Conservation (phyloP, 805 yeast species). For the Candida ovalis region DNA sequence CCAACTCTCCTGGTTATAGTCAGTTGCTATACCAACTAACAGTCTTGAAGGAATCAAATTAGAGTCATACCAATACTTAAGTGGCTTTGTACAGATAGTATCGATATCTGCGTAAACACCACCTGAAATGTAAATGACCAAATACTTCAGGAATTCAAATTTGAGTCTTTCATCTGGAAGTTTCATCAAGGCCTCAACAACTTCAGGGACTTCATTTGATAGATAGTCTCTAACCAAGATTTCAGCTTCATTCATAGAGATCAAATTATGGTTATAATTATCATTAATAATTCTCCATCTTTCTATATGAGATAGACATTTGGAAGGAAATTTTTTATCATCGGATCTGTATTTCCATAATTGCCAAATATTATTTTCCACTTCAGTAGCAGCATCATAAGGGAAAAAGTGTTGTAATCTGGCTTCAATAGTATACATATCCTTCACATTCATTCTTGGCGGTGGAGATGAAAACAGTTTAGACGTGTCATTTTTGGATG, state of each 20-base stretch:
- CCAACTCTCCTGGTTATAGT: slow-evolving; percentile 25
- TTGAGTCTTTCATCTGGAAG: slow-evolving; percentile 46
- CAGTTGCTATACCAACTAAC: slow-evolving; percentile 19
- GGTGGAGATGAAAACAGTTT: slow-evolving; percentile 6
- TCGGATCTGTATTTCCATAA: slow-evolving; percentile 24
- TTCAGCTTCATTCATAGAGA: slow-evolving; percentile 17
- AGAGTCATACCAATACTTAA: slow-evolving; percentile 26
- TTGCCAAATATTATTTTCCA: slow-evolving; percentile 32
- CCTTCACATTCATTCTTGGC: slow-evolving; percentile 19
- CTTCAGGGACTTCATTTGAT: slow-evolving; percentile 37
- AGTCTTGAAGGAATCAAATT: slow-evolving; percentile 12
- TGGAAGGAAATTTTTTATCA: slow-evolving; percentile 17
- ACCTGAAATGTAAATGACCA: slow-evolving; percentile 48
- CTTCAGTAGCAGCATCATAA: slow-evolving; percentile 16
- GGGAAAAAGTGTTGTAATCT: slow-evolving; percentile 24
- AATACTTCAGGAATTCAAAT: slow-evolving; percentile 54
- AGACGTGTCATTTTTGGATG: not conserved
- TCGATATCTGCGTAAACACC: slow-evolving; percentile 66
- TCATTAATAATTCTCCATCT: slow-evolving; percentile 21
- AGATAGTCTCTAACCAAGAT: slow-evolving; percentile 15
- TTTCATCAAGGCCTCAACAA: slow-evolving; percentile 40
- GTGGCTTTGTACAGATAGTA: slow-evolving; percentile 49
- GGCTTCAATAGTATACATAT: slow-evolving; percentile 25
- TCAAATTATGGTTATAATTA: slow-evolving; percentile 20
- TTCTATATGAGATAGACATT: slow-evolving; percentile 16